Percentiles rank a stretch among this genome's conserved stretches.
Evolutionary conservation across 2,329 filamentous ascomycete species (phyloP).

Genomic region (Alternaria incomplexa): DNA sequence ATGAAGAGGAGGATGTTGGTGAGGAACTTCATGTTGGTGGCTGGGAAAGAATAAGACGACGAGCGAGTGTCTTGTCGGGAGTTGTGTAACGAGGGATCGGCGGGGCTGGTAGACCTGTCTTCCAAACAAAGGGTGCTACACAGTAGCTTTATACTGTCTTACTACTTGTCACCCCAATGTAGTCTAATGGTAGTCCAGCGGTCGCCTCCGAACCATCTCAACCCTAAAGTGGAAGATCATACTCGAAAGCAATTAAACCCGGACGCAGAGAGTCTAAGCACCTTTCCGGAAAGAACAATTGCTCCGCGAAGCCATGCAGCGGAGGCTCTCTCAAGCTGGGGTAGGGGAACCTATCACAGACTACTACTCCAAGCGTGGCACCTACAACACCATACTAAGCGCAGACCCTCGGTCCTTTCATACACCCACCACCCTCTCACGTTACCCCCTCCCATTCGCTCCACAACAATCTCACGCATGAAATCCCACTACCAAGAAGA

Average conservation of each 20-base stretch:
- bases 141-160: conserved; percentile 10
- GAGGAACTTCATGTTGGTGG: conserved; percentile 27
- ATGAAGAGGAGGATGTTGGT: conserved; percentile 22
- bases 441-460: conserved; percentile 17
- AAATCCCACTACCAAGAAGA: background rate
- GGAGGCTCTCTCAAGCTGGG: background rate
- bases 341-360: conserved; percentile 4
- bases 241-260: conserved; percentile 21
- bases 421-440: conserved; percentile 18
- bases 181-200: conserved; percentile 4
- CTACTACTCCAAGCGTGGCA: background rate
- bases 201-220: conserved; percentile 21
- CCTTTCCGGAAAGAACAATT: conserved; percentile 18
- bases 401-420: conserved; percentile 3
- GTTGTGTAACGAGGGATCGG: conserved; percentile 8
- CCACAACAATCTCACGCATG: background rate
- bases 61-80: conserved; percentile 16
- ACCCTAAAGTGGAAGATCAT: conserved; percentile 17
- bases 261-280: conserved; percentile 1
- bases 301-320: conserved; percentile 13
- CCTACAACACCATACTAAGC: background rate
- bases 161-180: background rate
- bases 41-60: background rate
- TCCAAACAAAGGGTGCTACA: background rate
- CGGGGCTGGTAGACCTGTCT: conserved; percentile 8